These are phyloP conservation scores for Chrysosporium queenslandicum DNA, from an alignment of 2,329 filamentous ascomycete species.

Conservation along the genomic window DNA sequence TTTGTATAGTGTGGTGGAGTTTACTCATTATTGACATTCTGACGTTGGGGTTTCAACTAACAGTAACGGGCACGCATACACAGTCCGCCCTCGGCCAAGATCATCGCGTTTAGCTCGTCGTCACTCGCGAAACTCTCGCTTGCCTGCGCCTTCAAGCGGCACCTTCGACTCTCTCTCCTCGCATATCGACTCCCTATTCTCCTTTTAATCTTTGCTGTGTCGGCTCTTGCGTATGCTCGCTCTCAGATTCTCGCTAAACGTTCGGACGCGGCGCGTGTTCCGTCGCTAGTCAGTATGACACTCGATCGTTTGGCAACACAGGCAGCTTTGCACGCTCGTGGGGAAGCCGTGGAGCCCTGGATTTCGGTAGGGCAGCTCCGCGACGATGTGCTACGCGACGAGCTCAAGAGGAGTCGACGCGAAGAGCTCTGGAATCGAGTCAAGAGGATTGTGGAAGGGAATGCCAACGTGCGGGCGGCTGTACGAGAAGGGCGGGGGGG, in stretches of 20 bases:
- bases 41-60: conserved; percentile 53
- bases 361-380: conserved; percentile 80
- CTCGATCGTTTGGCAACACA: conserved; percentile 74
- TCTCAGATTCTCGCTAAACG: conserved; percentile 53
- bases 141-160: conserved; percentile 48
- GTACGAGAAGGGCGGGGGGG: conserved; percentile 52
- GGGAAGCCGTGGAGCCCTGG: conserved; percentile 61
- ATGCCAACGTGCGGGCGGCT: conserved; percentile 78
- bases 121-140: conserved; percentile 88
- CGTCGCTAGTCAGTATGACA: conserved; percentile 71
- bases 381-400: conserved; percentile 76
- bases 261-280: conserved; percentile 62
- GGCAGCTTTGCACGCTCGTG: conserved; percentile 63
- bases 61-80: conserved; percentile 62
- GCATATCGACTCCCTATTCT: conserved; percentile 43
- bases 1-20: conserved; percentile 15
- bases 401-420: conserved; percentile 65
- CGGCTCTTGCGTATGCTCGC: conserved; percentile 52
- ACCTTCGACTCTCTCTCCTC: conserved; percentile 41
- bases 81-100: conserved; percentile 54
- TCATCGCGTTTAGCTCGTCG: conserved; percentile 64
- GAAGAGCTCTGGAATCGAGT: conserved; percentile 80
- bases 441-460: conserved; percentile 75
- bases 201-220: conserved; percentile 38
- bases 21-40: conserved; percentile 17